Evolutionary conservation across 225 moss, liverwort and hornwort species (phyloP), one percentile per base, ranked within the genome.

Genomic region (Thuidium tamariscinum): DNA sequence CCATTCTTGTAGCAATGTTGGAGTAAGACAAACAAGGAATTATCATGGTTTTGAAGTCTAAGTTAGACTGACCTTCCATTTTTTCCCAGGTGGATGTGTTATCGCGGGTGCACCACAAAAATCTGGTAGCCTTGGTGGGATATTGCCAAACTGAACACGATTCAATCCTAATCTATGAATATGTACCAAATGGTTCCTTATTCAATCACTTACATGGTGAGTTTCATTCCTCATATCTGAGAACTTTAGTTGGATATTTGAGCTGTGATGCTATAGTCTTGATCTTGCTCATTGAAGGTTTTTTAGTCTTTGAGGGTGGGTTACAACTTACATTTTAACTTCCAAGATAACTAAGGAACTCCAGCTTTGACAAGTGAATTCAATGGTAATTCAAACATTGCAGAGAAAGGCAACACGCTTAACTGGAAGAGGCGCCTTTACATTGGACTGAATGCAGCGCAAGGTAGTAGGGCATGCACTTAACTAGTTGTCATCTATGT

Each of bases 141-240:
- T 96, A 94, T 62, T 97, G 94, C 87, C 94, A 91, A 62, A 29
- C 44, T 29, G 93, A 92, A 85, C 12, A 79, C 75, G 8, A 86
- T 88, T 39, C 95, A 94, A 92, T 93, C 77, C 88, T 97, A 13
- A 85, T 97, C 19, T 97, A 97, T 8, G 95, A 97, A 82, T 94
- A 84, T 74, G 18, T 49, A 25, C 78, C 91, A 81, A 93, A 94
- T 64, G 94, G 97, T 48, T 94, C 97, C 63, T 48, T 96, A 51
- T 83, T 81, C 20, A 89, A 92, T 14, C 91, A 91, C 88, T 89
- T 97, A 42, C 87, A 87, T 26, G 94, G 96, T 95, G 57, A 81
- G 83, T 66, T 77, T 29, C n/a, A 61, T 11, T 73, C 48, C 61
- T 32, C 34, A 13, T 4, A 14, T 62, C 2, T 21, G 10, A 13